phyloP scores from a whole-genome alignment of 176 grass and related monocot species.

The Themeda triandra region DNA sequence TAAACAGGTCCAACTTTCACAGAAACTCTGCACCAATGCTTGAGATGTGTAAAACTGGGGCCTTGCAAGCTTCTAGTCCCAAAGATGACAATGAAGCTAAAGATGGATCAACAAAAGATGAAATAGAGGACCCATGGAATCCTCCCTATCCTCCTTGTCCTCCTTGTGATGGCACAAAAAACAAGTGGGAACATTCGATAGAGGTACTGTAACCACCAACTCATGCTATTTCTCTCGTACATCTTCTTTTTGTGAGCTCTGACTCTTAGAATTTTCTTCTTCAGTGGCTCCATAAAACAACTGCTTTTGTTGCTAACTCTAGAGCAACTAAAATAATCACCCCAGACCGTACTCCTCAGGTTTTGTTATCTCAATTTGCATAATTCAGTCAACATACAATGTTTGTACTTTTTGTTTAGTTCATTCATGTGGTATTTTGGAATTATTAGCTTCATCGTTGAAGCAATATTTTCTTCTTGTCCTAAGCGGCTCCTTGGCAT shows the following conservation, averaged over 20 bases:
- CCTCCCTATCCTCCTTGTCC: not conserved
- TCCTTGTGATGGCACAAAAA: not conserved
- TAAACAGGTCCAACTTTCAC: not conserved
- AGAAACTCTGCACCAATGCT: not conserved
- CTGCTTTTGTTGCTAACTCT: not conserved
- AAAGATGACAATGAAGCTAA: not conserved
- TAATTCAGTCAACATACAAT: not conserved
- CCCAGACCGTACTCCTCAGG: constrained; percentile 20
- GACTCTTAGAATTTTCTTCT: not conserved
- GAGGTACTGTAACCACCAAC: not conserved
- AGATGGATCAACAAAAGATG: not conserved
- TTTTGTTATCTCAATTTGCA: constrained; percentile 1
- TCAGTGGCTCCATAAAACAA: not conserved
- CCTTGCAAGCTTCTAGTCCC: not conserved
- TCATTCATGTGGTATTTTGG: not conserved
- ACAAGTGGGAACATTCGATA: not conserved
- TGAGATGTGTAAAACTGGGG: not conserved
- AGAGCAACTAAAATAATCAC: constrained; percentile 13
- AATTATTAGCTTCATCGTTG: not conserved
- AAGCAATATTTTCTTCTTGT: not conserved
- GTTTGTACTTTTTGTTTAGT: not conserved
- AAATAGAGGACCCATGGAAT: not conserved
- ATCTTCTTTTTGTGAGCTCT: not conserved
- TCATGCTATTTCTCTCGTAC: not conserved
- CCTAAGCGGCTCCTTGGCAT: not conserved